Base-by-base conservation (phyloP, 306 rosid species). In the Spatholobus suberectus region DNA sequence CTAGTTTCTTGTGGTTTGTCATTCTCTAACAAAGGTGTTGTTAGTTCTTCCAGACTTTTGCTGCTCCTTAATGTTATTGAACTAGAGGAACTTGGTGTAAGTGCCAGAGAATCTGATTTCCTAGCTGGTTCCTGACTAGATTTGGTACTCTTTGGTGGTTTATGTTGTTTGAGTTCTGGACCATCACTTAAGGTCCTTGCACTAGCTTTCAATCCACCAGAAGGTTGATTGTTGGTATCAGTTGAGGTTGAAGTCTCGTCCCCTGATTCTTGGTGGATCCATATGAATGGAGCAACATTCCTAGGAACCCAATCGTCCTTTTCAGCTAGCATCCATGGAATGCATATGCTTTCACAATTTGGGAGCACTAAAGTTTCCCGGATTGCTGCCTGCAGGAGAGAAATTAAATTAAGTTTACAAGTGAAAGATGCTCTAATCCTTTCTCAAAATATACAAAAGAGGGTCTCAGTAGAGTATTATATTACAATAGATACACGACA, bases 281-380 rank as follows among this genome's bases (percentile, higher is more conserved):
- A 96, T 63, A 87, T 72, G 80, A 90, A 94, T 9, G 99, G 99
- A 75, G 99, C 98, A 24, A 82, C 87, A 44, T 21, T 89, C 57
- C 88, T 85, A 3, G 95, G 96, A 37, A 94, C 80, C 99, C 99
- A 96, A 83, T 96, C 97, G 14, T 94, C 89, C 74, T 92, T 92
- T 82, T 94, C 98, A 1, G 98, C 98, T 59, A 88, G 73, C 99
- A 96, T 96, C 91, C 94, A 94, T n/a, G 96, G 86, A 71, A 96
- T 76, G 80, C 86, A 85, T 34, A 88, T n/a, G 76, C 85, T 87
- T 87, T 91, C 98, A 69, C 89, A 77, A 84, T 94, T 94, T 32
- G 98, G 99, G 83, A 91, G 94, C 77, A 96, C 99, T 62, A 94
- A 15, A 75, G 90, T 89, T 59, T 96, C 98, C 54, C 78, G 83